Percentiles rank a stretch among this genome's conserved stretches.
These are phyloP conservation scores for Colletotrichum coccodes DNA, from an alignment of 2,329 filamentous ascomycete genomes.

Conservation along the genomic window DNA sequence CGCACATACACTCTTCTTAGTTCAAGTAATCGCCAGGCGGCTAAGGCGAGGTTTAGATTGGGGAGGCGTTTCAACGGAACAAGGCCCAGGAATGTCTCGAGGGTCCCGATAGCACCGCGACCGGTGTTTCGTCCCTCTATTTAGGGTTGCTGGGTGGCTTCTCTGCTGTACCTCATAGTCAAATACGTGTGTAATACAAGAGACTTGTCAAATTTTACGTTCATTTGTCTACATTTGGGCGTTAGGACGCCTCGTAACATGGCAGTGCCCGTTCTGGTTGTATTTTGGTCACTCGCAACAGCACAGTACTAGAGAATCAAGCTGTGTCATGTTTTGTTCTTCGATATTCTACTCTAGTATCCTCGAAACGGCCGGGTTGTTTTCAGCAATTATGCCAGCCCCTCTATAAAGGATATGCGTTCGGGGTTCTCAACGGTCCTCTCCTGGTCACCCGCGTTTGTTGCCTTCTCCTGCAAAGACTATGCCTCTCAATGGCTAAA, in stretches of 20 bases:
- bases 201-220: background rate
- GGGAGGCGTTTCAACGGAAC: slow-evolving; percentile 1
- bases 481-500: background rate
- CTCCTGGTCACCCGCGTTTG: background rate
- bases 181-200: slow-evolving; percentile 22
- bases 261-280: no score
- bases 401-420: background rate
- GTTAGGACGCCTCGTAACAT: background rate
- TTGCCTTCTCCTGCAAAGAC: background rate
- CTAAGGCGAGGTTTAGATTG: slow-evolving; percentile 2
- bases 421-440: no score
- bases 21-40: background rate
- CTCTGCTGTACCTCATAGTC: slow-evolving; percentile 8
- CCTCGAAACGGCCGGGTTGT: no score
- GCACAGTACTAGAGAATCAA: background rate
- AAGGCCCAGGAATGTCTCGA: background rate
- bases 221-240: background rate
- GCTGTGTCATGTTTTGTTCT: background rate
- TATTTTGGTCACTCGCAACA: background rate
- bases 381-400: background rate
- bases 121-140: background rate
- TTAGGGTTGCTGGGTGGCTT: background rate
- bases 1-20: slow-evolving; percentile 14
- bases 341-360: background rate
- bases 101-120: background rate